These are phyloP conservation scores for Pseudopyricularia javanii DNA, from an alignment of 2,329 filamentous ascomycete species.

Conservation along the genomic window DNA sequence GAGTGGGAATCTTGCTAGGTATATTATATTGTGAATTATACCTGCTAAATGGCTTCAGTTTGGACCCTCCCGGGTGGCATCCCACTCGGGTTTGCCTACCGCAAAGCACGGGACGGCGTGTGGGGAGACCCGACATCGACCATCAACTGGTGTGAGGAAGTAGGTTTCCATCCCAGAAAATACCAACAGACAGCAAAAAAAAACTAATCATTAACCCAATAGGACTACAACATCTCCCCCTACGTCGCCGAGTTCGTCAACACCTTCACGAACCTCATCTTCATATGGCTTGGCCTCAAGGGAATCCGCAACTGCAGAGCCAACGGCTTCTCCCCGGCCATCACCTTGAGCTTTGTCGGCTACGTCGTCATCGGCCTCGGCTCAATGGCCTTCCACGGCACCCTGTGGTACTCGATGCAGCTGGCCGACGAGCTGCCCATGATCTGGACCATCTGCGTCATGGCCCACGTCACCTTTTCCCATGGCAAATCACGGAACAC, in stretches of 20 bases:
- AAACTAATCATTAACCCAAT: background rate
- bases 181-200: background rate
- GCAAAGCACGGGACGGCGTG: constrained; percentile 20
- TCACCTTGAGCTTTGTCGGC: constrained; percentile 48
- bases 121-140: constrained; percentile 25
- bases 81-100: constrained; percentile 15
- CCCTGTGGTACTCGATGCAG: constrained; percentile 47
- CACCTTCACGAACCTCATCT: constrained; percentile 71
- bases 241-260: constrained; percentile 29
- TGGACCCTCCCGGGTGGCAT: constrained; percentile 7
- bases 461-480: constrained; percentile 57
- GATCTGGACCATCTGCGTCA: constrained; percentile 46
- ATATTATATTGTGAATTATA: too few species aligned
- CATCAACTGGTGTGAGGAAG: constrained; percentile 26
- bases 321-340: constrained; percentile 64
- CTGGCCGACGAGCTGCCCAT: constrained; percentile 48
- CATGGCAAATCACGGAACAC: constrained; percentile 40
- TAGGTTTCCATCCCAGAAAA: constrained; percentile 8
- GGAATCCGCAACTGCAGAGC: constrained; percentile 63
- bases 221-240: constrained; percentile 23
- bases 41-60: background rate
- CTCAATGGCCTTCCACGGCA: constrained; percentile 43
- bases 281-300: constrained; percentile 64
- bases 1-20: too few species aligned
- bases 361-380: constrained; percentile 42